Evolutionary conservation across 2,329 filamentous ascomycete genomes (phyloP).

Genomic region (Teratosphaeria gauchensis): DNA sequence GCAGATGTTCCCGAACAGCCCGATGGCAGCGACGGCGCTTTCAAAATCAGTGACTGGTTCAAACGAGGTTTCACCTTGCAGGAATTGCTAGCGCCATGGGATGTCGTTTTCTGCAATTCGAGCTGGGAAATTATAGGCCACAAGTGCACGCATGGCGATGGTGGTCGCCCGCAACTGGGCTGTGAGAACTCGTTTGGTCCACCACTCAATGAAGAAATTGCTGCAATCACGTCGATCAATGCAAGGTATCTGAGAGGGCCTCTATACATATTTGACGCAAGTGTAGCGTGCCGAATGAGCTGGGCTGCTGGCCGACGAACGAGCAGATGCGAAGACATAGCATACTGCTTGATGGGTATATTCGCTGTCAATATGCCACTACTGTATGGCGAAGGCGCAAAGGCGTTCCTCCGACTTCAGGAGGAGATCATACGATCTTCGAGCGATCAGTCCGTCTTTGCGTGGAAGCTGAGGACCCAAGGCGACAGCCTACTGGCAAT

Average conservation of each 20-base stretch:
- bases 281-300: not conserved
- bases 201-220: not conserved
- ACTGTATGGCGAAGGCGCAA: constrained; percentile 28
- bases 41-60: constrained; percentile 1
- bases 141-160: too few relatives aligned
- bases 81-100: constrained; percentile 1
- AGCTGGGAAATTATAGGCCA: too few relatives aligned
- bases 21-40: too few relatives aligned
- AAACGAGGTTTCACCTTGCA: constrained; percentile 1
- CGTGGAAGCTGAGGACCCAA: constrained; percentile 4
- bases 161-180: too few relatives aligned
- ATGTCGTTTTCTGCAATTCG: not conserved
- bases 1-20: constrained; percentile 1
- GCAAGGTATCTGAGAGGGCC: not conserved
- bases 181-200: too few relatives aligned
- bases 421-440: constrained; percentile 8
- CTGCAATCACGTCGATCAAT: not conserved
- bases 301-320: constrained; percentile 13
- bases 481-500: too few relatives aligned
- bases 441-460: constrained; percentile 13
- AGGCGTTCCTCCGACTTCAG: constrained; percentile 12
- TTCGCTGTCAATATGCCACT: constrained; percentile 37
- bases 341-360: constrained; percentile 16
- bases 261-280: not conserved
- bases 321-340: constrained; percentile 5